Evolutionary conservation across 352 stramenopile species (phyloP), one percentile per base, ranked within the genome.

Genomic region (Phytophthora podocarpi): DNA sequence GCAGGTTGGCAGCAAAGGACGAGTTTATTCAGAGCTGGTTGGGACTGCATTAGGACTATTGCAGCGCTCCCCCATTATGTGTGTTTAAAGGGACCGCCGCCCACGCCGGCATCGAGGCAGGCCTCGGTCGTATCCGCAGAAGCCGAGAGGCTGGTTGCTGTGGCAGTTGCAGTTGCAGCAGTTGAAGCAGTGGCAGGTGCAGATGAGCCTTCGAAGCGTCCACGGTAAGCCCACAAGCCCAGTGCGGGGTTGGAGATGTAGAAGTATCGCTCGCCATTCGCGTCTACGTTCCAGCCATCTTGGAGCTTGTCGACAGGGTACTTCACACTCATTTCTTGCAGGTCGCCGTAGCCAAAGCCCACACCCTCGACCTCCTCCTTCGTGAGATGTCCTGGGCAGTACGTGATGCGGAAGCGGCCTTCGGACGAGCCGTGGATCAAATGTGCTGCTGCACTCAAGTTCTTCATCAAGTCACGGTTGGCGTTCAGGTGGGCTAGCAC

Each of bases 361-460:
- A 98, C 96, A 20, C 75, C 67, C 78, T 99, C 94, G 15, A 99
- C 72, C 50, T 99, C 96, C 24, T 97, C 87, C 45, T 85, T 78
- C 0, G 88, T 93, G n/a, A 99, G 75, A 50, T 96, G 81, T 16
- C 90, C 94, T 5, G 93, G 91, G 16, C 85, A 93, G 68, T 99
- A 99, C 5, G 89, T 98, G 61, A 99, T 91, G 23, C 73, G 84
- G 72, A 99, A 99, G n/a, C 97, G 89, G n/a, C 90, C 95, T 72
- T 99, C 97, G 0, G 94, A 97, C 30, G 90, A 98, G 1, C 96
- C 97, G 71, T 99, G 97, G 57, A 99, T 99, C 37, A 99, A 76
- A 70, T 99, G 97, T 15, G 96, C 96, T 3, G 90, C 95, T 4
- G 95, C 94, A 43, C 91, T 97, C 30, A 98, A 69, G 74, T 98